phyloP scores from a whole-genome alignment of 768 basidiomycete genomes.

The Pleurotus citrinopileatus region DNA sequence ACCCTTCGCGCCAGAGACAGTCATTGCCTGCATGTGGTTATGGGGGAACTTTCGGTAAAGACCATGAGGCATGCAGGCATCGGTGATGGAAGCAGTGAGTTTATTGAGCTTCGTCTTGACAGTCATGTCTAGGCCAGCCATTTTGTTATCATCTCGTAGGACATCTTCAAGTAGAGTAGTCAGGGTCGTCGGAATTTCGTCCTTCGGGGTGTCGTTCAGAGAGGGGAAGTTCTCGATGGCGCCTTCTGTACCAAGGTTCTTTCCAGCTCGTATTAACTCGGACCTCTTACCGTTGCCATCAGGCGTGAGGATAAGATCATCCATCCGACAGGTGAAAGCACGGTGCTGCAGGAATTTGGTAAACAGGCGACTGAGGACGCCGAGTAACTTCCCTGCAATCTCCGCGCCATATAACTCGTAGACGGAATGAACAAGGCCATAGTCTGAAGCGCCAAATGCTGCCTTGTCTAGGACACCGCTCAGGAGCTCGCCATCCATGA shows the following conservation, averaged over 20 bases:
- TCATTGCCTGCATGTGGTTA: conserved; percentile 99
- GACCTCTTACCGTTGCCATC: conserved; percentile 72
- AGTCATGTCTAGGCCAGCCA: conserved; percentile 94
- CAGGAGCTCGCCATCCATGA: conserved; percentile 91
- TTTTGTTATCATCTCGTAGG: conserved; percentile 91
- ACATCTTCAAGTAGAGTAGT: conserved; percentile 82
- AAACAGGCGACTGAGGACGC: conserved; percentile 90
- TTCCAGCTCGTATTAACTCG: conserved; percentile 63
- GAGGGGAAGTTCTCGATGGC: conserved; percentile 92
- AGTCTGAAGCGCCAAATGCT: conserved; percentile 94
- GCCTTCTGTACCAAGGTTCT: conserved; percentile 77
- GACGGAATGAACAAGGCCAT: conserved; percentile 94
- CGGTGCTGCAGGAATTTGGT: conserved; percentile 97
- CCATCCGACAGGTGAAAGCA: conserved; percentile 98
- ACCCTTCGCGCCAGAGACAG: conserved; percentile 96
- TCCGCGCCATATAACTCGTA: conserved; percentile 94
- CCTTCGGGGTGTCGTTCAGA: conserved; percentile 44
- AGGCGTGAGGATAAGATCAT: conserved; percentile 88
- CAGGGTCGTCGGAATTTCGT: conserved; percentile 57
- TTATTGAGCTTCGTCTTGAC: conserved; percentile 84
- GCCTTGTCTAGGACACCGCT: conserved; percentile 96
- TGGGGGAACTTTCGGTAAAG: conserved; percentile 93
- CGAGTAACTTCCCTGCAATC: conserved; percentile 85
- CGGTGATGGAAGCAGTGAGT: conserved; percentile 88
- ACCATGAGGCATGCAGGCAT: conserved; percentile 81